Percentiles rank a stretch among this genome's conserved stretches.
These are phyloP conservation scores for Pestalotiopsis sp. DNA, from an alignment of 2,329 filamentous ascomycete genomes.

Conservation along the genomic window DNA sequence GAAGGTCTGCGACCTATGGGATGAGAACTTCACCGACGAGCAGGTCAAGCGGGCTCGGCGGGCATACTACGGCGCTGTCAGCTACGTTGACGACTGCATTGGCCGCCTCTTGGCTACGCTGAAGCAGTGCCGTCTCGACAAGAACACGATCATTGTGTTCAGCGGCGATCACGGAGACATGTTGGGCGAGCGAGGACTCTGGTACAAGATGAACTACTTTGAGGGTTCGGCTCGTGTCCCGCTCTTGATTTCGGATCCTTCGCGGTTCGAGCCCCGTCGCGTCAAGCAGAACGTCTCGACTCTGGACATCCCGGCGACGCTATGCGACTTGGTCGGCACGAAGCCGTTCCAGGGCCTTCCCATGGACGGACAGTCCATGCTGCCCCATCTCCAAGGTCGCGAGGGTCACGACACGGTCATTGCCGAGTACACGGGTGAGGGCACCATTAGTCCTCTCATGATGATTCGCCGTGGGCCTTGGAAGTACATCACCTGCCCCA, in stretches of 20 bases:
- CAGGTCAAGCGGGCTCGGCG: slow-evolving; percentile 84
- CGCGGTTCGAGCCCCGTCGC: slow-evolving; percentile 73
- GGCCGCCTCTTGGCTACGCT: slow-evolving; percentile 79
- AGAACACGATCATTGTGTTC: slow-evolving; percentile 91
- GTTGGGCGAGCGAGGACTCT: slow-evolving; percentile 88
- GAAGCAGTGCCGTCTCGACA: slow-evolving; percentile 76
- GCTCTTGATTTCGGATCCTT: slow-evolving; percentile 80
- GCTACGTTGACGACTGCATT: slow-evolving; percentile 91
- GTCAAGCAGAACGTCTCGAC: slow-evolving; percentile 87
- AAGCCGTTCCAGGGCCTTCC: slow-evolving; percentile 72
- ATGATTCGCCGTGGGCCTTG: slow-evolving; percentile 90
- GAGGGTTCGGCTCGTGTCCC: slow-evolving; percentile 90
- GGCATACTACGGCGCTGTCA: slow-evolving; percentile 91
- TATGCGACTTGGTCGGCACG: slow-evolving; percentile 79
- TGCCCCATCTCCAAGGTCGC: slow-evolving; percentile 73
- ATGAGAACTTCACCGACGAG: slow-evolving; percentile 80
- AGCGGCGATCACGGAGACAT: slow-evolving; percentile 95
- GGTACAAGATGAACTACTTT: slow-evolving; percentile 99
- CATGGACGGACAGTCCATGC: slow-evolving; percentile 81
- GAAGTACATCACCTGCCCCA: slow-evolving; percentile 89
- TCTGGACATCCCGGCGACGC: slow-evolving; percentile 85
- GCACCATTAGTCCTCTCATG: slow-evolving; percentile 84
- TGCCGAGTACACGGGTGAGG: slow-evolving; percentile 93
- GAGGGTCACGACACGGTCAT: slow-evolving; percentile 84
- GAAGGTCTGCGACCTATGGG: slow-evolving; percentile 85